Evolutionary conservation across 768 basidiomycete species (phyloP), one percentile per base, ranked within the genome.

Genomic region (Calocybe cyanea): DNA sequence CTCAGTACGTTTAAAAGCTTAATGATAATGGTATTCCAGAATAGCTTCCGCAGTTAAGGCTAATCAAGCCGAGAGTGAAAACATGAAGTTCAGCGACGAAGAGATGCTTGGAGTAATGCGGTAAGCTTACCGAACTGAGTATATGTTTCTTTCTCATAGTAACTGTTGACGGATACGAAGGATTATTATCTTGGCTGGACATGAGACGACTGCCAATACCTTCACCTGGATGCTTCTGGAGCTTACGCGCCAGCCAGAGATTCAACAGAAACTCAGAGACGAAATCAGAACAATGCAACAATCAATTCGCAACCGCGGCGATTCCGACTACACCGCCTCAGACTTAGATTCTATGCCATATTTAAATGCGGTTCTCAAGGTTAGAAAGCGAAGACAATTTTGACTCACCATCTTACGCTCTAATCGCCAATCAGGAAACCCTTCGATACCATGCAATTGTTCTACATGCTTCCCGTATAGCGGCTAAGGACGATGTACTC

Each of bases 191-290:
- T 47, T 77, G 24, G 75, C 76, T 4, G 79, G 77, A 1, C 75
- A 85, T 54, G 83, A 83, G 56, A 81, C 81, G 7, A 81, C 78
- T 9, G 71, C 83, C 0, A 78, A 72, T 47, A 71, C 75, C 0
- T 50, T 83, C 37, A 69, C 68, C 42, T 89, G 83, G 81, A 70
- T 75, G 4, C 61, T 88, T 11, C 68, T 83, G 41, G 79, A 83
- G 49, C 70, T 92, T 20, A 73, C 81, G 7, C 73, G 69, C 24
- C 66, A 80, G 50, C 78, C 77, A 0, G 66, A 77, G 7, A 61
- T 80, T 4, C 87, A 92, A 62, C 65, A 63, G 2, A 71, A 68
- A 46, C 74, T 91, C 28, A 76, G 89, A 14, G 58, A 64, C 0
- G 88, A 90, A 64, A 73, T 85, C 32, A 62, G 63, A 55, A 60